A percentile compares a stretch with the other conserved stretches of the same genome.
These are phyloP conservation scores for Fusarium caatingaense DNA, from an alignment of 2,329 filamentous ascomycete species.

Conservation along the genomic window DNA sequence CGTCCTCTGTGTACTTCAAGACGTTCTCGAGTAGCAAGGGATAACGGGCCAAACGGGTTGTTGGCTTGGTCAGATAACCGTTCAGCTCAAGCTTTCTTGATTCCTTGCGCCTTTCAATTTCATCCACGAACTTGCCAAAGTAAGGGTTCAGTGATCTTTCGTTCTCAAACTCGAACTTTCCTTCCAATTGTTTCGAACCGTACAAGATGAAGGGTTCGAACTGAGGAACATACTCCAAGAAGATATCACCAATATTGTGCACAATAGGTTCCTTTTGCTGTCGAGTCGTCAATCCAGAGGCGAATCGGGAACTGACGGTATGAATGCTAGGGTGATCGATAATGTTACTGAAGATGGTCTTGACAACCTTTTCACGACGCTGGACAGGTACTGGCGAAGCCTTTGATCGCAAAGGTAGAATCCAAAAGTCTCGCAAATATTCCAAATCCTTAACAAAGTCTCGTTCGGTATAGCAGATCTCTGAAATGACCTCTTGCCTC, in stretches of 20 bases:
- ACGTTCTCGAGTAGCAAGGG: conserved; percentile 92
- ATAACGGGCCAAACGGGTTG: conserved; percentile 92
- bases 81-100: conserved; percentile 97
- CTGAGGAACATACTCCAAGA: conserved; percentile 88
- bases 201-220: conserved; percentile 98
- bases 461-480: conserved; percentile 97
- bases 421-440: conserved; percentile 98
- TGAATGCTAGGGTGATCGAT: conserved; percentile 86
- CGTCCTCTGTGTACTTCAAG: conserved; percentile 89
- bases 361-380: conserved; percentile 88
- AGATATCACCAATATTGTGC: conserved; percentile 90
- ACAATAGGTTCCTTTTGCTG: conserved; percentile 94
- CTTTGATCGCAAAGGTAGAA: conserved; percentile 85
- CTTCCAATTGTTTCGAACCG: conserved; percentile 93
- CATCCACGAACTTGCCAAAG: conserved; percentile 93
- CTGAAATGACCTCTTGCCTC: conserved; percentile 96
- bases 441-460: conserved; percentile 99
- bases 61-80: conserved; percentile 97
- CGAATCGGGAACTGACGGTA: conserved; percentile 88
- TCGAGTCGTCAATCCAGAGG: conserved; percentile 85
- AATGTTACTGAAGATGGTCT: conserved; percentile 95
- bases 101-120: conserved; percentile 95
- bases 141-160: conserved; percentile 87
- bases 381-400: conserved; percentile 89
- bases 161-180: conserved; percentile 97